phyloP scores from a whole-genome alignment of 2,329 filamentous ascomycete genomes.

The Arthrobotrys sinensis region DNA sequence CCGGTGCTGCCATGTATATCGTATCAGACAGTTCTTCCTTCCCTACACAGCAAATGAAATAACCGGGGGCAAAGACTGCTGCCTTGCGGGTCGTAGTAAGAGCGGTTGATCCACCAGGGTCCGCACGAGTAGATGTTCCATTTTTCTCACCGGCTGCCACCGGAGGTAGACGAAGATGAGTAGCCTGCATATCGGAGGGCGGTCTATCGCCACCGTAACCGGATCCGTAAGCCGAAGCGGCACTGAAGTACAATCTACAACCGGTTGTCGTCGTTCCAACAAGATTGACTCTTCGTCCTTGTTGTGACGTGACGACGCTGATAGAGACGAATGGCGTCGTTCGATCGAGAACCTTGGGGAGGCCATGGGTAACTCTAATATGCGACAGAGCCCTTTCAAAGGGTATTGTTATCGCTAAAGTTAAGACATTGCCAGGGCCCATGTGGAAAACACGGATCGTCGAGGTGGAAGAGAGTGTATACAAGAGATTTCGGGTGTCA shows the following conservation, averaged over 20 bases:
- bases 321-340: conserved; percentile 84
- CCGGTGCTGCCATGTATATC: conserved; percentile 89
- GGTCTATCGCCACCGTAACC: conserved; percentile 67
- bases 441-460: conserved; percentile 94
- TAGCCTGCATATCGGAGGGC: conserved; percentile 96
- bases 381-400: conserved; percentile 74
- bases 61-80: conserved; percentile 82
- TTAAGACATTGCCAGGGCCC: conserved; percentile 73
- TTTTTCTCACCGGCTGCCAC: conserved; percentile 67
- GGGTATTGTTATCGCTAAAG: conserved; percentile 73
- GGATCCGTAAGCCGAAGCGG: conserved; percentile 67
- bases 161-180: conserved; percentile 95
- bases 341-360: conserved; percentile 79
- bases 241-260: conserved; percentile 91
- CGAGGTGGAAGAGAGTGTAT: conserved; percentile 88
- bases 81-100: conserved; percentile 67
- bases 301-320: conserved; percentile 83
- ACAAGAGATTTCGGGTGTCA: conserved; percentile 87
- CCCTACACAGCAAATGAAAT: conserved; percentile 87
- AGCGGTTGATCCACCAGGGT: conserved; percentile 63
- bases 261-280: conserved; percentile 93
- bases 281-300: conserved; percentile 86
- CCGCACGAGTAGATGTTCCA: conserved; percentile 62
- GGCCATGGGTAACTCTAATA: conserved; percentile 87
- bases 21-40: conserved; percentile 70